Percentiles rank a stretch among this genome's conserved stretches.
These are phyloP conservation scores for Gracilaria domingensis DNA, from an alignment of 23 red algal species.

Conservation along the genomic window DNA sequence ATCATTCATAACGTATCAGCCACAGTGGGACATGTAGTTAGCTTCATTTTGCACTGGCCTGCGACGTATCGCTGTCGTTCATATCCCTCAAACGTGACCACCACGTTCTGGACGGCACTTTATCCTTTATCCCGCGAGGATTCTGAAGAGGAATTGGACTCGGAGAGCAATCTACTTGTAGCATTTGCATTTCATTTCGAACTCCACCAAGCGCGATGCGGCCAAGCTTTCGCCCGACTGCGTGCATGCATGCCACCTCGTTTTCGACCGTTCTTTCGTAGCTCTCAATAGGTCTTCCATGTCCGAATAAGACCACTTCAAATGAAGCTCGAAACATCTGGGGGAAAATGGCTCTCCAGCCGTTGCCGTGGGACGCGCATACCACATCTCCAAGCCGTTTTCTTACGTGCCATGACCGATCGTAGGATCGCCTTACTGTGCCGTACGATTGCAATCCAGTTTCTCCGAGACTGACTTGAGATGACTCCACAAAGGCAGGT, in stretches of 20 bases:
- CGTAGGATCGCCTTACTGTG: slow-evolving; percentile 7
- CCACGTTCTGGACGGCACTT: slow-evolving; percentile 11
- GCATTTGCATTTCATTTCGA: slow-evolving; percentile 31
- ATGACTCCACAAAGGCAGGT: neutral
- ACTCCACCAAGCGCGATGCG: slow-evolving; percentile 35
- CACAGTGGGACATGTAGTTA: neutral
- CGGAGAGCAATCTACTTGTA: slow-evolving; percentile 6
- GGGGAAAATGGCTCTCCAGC: slow-evolving; percentile 39
- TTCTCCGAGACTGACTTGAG: slow-evolving; percentile 7
- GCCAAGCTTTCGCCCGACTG: neutral
- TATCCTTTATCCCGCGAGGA: neutral
- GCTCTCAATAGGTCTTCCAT: slow-evolving; percentile 12
- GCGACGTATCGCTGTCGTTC: slow-evolving; percentile 2
- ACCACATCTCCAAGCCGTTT: slow-evolving; percentile 26
- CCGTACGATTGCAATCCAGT: slow-evolving; percentile 40
- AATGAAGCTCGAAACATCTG: neutral
- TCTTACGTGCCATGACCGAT: slow-evolving; percentile 47
- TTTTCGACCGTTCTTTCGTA: neutral
- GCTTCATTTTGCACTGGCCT: neutral
- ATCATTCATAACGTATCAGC: neutral
- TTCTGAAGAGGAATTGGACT: neutral
- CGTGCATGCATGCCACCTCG: slow-evolving; percentile 35
- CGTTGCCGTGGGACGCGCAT: neutral
- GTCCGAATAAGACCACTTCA: slow-evolving; percentile 36
- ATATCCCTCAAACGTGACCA: neutral